These are phyloP conservation scores for Kwoniella sp. DNA, from an alignment of 768 basidiomycete genomes.

Conservation along the genomic window DNA sequence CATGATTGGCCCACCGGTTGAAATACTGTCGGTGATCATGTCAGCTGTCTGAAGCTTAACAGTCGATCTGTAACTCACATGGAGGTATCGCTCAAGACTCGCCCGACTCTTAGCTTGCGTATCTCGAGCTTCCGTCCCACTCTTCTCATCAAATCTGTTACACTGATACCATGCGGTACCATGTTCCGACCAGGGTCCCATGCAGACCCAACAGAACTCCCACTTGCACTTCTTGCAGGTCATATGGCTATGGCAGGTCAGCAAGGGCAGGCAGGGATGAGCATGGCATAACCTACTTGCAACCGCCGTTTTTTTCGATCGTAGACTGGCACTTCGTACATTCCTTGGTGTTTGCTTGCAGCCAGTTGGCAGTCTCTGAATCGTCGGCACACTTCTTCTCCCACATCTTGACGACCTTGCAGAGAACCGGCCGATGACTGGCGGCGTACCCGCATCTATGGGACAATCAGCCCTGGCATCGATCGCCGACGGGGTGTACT, in stretches of 20 bases:
- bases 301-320: conserved; percentile 99
- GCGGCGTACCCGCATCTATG: conserved; percentile 66
- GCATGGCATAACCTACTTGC: conserved; percentile 72
- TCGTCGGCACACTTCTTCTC: conserved; percentile 95
- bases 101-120: conserved; percentile 84
- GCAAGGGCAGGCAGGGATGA: too few relatives aligned
- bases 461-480: neutral
- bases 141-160: conserved; percentile 91
- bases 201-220: conserved; percentile 97
- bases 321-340: conserved; percentile 93
- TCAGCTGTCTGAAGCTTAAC: neutral
- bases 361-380: conserved; percentile 98
- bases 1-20: conserved; percentile 99
- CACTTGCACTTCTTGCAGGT: conserved; percentile 99
- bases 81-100: conserved; percentile 89
- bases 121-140: conserved; percentile 78
- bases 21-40: conserved; percentile 68
- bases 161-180: conserved; percentile 98
- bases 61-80: conserved; percentile 58
- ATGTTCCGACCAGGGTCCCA: conserved; percentile 97
- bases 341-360: conserved; percentile 99
- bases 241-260: conserved; percentile 71
- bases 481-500: neutral
- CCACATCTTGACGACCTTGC: conserved; percentile 85
- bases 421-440: conserved; percentile 89